These are phyloP conservation scores for Acer campestre DNA, from an alignment of 345 rosid species.

Conservation along the genomic window DNA sequence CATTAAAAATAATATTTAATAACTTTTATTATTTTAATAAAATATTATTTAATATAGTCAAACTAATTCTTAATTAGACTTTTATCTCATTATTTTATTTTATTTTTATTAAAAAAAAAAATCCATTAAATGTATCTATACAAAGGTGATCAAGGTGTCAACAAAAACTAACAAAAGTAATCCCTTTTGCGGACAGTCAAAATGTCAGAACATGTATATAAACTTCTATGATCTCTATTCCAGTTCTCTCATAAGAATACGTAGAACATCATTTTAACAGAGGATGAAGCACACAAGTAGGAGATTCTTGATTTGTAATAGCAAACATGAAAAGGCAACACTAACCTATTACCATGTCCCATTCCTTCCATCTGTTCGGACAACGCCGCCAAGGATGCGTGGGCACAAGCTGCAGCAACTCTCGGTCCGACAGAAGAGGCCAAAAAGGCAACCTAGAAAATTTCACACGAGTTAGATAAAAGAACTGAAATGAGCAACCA, in stretches of 20 bases:
- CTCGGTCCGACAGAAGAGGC: slow-evolving; percentile 98
- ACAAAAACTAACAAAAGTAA: background rate
- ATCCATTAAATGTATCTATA: background rate
- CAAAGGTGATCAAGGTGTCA: background rate
- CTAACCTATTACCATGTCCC: slow-evolving; percentile 56
- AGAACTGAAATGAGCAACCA: background rate
- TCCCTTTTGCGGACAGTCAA: background rate
- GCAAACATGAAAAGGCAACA: slow-evolving; percentile 19
- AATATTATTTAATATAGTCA: too few relatives aligned
- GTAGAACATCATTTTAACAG: background rate
- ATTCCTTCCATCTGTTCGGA: slow-evolving; percentile 56
- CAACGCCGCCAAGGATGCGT: slow-evolving; percentile 82
- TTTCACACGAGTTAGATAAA: slow-evolving; percentile 23
- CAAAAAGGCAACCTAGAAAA: slow-evolving; percentile 84
- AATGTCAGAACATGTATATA: background rate
- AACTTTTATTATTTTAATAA: too few relatives aligned
- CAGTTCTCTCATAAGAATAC: background rate
- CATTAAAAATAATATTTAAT: too few relatives aligned
- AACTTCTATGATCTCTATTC: background rate
- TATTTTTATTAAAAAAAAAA: background rate
- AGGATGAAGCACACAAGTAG: background rate
- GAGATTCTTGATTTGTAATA: background rate
- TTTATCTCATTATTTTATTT: background rate
- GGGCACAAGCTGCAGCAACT: slow-evolving; percentile 99
- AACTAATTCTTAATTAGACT: too few relatives aligned